A percentile compares a stretch with the other conserved stretches of the same genome.
These are phyloP conservation scores for Lineolata rhizophorae DNA, from an alignment of 495 filamentous ascomycete species.

Conservation along the genomic window DNA sequence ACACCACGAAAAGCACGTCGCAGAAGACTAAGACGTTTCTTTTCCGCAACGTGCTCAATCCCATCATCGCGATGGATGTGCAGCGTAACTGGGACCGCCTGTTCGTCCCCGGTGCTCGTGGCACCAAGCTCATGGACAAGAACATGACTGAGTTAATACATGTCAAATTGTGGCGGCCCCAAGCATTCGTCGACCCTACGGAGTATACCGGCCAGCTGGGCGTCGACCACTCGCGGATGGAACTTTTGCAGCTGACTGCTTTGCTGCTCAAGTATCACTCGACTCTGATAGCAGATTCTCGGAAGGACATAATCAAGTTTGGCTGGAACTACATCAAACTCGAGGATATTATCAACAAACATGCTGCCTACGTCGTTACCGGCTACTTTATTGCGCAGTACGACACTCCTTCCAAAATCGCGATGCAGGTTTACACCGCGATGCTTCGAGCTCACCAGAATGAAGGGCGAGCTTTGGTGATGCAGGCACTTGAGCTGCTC, in stretches of 20 bases:
- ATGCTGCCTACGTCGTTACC: constrained; percentile 91
- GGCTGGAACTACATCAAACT: constrained; percentile 96
- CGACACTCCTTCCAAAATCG: constrained; percentile 90
- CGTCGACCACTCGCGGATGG: constrained; percentile 90
- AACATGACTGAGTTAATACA: constrained; percentile 78
- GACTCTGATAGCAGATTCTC: constrained; percentile 60
- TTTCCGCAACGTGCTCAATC: constrained; percentile 82
- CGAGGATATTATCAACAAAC: constrained; percentile 97
- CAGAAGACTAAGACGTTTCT: constrained; percentile 87
- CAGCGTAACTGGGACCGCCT: constrained; percentile 38
- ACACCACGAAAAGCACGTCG: constrained; percentile 49
- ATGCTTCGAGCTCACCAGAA: constrained; percentile 82
- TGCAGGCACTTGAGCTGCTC: constrained; percentile 81
- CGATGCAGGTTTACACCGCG: constrained; percentile 78
- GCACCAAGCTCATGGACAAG: constrained; percentile 64
- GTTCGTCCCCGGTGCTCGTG: constrained; percentile 30
- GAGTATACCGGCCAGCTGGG: constrained; percentile 74
- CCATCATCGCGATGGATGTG: constrained; percentile 92
- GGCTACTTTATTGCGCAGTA: constrained; percentile 95
- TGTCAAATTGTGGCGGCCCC: constrained; percentile 82
- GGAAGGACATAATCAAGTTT: constrained; percentile 98
- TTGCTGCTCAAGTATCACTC: constrained; percentile 88
- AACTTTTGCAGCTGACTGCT: constrained; percentile 81
- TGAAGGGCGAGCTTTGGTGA: constrained; percentile 79
- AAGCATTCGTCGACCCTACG: constrained; percentile 48